Conservation (phyloP, 257 asterid species). For the Scutellaria barbata region DNA sequence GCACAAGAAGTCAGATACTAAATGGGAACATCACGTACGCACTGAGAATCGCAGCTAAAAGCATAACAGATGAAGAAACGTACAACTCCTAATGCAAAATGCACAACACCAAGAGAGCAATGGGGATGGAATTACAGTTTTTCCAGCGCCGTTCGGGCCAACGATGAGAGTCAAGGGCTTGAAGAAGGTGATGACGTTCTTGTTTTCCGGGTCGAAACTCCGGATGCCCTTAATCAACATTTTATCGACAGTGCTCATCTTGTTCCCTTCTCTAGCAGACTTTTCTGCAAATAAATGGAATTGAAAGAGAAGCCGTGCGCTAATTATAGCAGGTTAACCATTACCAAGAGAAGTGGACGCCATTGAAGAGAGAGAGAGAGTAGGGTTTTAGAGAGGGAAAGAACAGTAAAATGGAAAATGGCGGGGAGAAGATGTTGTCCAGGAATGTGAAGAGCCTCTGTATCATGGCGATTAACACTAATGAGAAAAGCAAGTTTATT, state of each 20-base stretch:
- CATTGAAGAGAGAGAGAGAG: conserved; percentile 9
- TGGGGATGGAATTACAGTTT: conserved; percentile 61
- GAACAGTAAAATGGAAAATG: conserved; percentile 7
- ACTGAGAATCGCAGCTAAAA: not conserved
- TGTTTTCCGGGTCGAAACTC: conserved; percentile 99
- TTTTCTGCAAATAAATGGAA: not conserved
- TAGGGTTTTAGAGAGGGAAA: conserved; percentile 25
- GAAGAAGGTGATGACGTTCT: conserved; percentile 90
- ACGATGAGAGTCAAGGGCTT: conserved; percentile 94
- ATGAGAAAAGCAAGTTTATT: too few relatives aligned
- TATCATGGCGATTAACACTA: too few relatives aligned
- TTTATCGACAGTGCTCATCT: conserved; percentile 95
- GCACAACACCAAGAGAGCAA: conserved; percentile 5
- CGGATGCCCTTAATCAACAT: conserved; percentile 99
- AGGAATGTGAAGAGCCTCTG: too few relatives aligned
- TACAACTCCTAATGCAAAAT: conserved; percentile 19
- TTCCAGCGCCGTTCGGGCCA: conserved; percentile 97
- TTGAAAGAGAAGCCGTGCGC: not conserved
- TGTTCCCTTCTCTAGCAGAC: conserved; percentile 20
- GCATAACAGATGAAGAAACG: not conserved
- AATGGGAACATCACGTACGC: not conserved
- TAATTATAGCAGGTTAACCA: conserved; percentile 19
- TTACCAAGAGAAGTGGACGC: not conserved
- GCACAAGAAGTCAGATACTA: not conserved
- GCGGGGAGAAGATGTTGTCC: conserved; percentile 12